Conservation (phyloP, 768 basidiomycete genomes). For the Psilocybe cyanescens region DNA sequence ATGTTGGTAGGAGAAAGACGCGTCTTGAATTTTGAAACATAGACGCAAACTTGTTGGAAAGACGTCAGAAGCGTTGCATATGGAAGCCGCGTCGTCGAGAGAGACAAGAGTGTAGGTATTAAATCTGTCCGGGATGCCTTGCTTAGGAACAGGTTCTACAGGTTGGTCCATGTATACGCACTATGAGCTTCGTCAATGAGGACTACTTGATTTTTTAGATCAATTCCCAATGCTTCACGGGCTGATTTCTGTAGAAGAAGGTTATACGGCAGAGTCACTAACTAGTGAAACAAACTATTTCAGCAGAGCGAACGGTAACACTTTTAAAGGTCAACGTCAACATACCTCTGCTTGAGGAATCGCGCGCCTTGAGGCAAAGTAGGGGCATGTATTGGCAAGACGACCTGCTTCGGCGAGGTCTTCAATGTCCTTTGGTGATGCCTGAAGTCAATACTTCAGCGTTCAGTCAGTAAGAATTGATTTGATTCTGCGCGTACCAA, state of each 20-base stretch:
- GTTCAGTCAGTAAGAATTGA: background rate
- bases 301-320: background rate
- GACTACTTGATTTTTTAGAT: conserved; percentile 82
- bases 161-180: conserved; percentile 38
- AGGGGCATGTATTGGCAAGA: conserved; percentile 78
- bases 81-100: conserved; percentile 76
- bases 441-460: conserved; percentile 47
- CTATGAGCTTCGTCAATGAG: conserved; percentile 98
- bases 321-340: background rate
- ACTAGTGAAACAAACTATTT: conserved; percentile 39
- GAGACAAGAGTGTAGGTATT: conserved; percentile 85
- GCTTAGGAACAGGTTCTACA: background rate
- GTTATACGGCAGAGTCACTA: conserved; percentile 94
- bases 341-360: conserved; percentile 89
- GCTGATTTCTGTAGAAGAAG: conserved; percentile 83
- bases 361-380: conserved; percentile 88
- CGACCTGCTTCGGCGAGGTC: conserved; percentile 81
- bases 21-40: conserved; percentile 78
- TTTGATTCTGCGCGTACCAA: conserved; percentile 50
- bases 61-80: conserved; percentile 60
- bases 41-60: conserved; percentile 74
- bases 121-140: conserved; percentile 61
- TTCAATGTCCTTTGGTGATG: conserved; percentile 91
- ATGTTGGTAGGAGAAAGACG: conserved; percentile 74
- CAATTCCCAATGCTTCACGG: conserved; percentile 86